Base-by-base conservation (phyloP, 192 early-diverging fungal genomes). In the Cetraspora pellucida region DNA sequence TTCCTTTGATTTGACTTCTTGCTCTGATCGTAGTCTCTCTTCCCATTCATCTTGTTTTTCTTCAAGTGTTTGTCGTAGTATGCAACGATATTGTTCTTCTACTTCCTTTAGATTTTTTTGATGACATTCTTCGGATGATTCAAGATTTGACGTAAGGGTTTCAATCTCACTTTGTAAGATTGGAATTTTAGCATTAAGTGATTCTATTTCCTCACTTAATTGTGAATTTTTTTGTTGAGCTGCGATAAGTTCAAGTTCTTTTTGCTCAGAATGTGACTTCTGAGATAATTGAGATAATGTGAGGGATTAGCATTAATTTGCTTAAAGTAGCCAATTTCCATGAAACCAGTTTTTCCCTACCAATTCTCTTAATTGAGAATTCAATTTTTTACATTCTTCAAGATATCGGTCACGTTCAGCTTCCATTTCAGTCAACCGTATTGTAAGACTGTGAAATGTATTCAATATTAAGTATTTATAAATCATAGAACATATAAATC, bases 31-130 rank as follows among this genome's bases (percentile, higher is more conserved):
- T 28, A 61, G 11, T 61, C 28, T 61, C n/a, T 61, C 25, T 61
- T 61, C 59, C 27, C 19, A 61, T 61, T 61, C 59, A 11, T 61
- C 59, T 28, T 61, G 59, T 28, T 61, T 61, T 61, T 61, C 59
- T 3, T 61, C 59, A 16, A 61, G 28, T 14, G 59, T 28, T 30
- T 61, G 59, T 30, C 23, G 19, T 61, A 61, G 27, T 17, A 28
- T 28, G 5, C 27, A 17, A 61, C 25, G 59, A 21, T 61, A 61
- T 10, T 61, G 59, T 61, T 30, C 59, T 25, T 61, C 59, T 54
- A 23, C 19, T 71, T 71, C 69, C 28, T 52, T 46, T 28, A 52
- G 52, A 13, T 17, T 47, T 50, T 1, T 54, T 49, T 49, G 25
- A 50, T 52, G 25, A 37, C 25, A 13, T 71, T 52, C 49, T 71